Evolutionary conservation across 257 asterid genomes (phyloP).

Genomic region (Solanum commersonii): DNA sequence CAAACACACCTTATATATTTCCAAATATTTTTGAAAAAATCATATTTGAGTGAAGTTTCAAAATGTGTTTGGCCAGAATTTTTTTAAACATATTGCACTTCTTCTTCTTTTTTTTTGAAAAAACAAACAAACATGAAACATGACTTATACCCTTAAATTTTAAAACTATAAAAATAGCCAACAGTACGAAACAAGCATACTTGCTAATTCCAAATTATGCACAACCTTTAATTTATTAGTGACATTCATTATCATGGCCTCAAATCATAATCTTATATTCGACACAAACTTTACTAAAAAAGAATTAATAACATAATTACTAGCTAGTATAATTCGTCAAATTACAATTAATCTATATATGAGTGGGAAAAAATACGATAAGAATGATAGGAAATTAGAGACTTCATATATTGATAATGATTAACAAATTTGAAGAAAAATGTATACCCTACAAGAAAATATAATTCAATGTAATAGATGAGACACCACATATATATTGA

Average conservation of each 20-base stretch:
- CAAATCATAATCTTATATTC: background rate
- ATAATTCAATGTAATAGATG: background rate
- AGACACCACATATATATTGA: background rate
- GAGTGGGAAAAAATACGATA: no score
- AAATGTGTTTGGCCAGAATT: background rate
- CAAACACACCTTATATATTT: background rate
- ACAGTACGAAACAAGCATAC: background rate
- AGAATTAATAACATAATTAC: background rate
- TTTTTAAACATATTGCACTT: background rate
- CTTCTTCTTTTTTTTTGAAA: accelerated
- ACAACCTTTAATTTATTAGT: background rate
- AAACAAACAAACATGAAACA: background rate
- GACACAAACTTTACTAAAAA: background rate
- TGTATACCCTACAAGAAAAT: background rate
- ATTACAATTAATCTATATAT: background rate
- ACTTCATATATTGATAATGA: background rate
- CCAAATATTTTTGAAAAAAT: background rate
- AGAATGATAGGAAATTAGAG: background rate
- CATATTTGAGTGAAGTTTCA: background rate
- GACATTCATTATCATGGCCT: background rate
- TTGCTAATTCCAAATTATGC: background rate
- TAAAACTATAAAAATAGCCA: background rate
- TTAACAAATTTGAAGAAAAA: background rate
- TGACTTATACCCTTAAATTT: background rate
- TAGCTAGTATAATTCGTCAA: background rate